Conservation (phyloP, 371 early-diverging fungal species). For the Mortierella sp. region DNA sequence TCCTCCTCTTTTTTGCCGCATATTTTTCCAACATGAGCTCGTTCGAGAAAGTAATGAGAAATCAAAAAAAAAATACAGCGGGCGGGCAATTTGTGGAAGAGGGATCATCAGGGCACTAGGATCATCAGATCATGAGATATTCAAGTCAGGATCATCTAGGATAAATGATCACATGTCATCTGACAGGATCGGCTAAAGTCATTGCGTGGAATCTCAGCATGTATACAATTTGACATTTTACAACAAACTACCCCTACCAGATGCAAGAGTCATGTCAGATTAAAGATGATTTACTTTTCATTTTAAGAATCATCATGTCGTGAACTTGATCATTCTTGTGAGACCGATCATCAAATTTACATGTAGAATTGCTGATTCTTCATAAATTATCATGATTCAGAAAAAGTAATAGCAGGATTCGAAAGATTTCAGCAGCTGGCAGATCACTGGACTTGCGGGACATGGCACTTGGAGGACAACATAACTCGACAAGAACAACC, state of each 20-base stretch:
- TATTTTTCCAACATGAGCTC: slow-evolving; percentile 58
- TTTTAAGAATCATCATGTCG: neutral
- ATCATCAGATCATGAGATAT: neutral
- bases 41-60: slow-evolving; percentile 57
- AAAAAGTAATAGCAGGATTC: neutral
- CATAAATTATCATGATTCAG: neutral
- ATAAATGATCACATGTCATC: neutral
- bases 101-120: neutral
- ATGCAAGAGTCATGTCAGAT: neutral
- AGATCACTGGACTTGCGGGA: neutral
- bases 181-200: neutral
- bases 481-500: too few relatives aligned
- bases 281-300: neutral
- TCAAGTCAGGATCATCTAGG: slow-evolving; percentile 5
- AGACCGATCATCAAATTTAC: slow-evolving; percentile 18
- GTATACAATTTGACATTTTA: neutral
- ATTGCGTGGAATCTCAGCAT: neutral
- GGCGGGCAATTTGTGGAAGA: neutral
- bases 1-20: slow-evolving; percentile 57
- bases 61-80: slow-evolving; percentile 8
- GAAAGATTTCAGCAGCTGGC: neutral
- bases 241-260: neutral
- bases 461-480: neutral
- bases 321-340: neutral
- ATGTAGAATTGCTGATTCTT: slow-evolving; percentile 31